Evolutionary conservation across 345 rosid genomes (phyloP).

Genomic region (Citropsis articulata): DNA sequence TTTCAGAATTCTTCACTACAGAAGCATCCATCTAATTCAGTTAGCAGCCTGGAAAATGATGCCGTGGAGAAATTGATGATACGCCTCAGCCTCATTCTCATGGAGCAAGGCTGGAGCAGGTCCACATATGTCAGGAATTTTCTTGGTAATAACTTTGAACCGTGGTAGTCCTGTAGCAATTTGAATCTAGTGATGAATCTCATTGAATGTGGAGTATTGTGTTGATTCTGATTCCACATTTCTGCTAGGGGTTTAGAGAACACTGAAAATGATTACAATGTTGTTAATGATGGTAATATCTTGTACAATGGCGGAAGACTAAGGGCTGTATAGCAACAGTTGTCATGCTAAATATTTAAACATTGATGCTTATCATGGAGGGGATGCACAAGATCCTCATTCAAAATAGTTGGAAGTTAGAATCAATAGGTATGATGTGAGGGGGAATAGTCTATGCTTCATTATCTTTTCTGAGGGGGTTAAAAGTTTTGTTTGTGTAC

Average conservation of each 20-base stretch:
- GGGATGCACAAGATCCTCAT: background rate
- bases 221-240: background rate
- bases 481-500: too few relatives aligned
- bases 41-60: constrained; percentile 44
- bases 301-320: background rate
- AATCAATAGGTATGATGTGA: background rate
- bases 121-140: constrained; percentile 42
- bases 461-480: background rate
- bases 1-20: constrained; percentile 28
- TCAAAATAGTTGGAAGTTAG: background rate
- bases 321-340: too few relatives aligned
- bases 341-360: background rate
- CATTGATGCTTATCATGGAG: background rate
- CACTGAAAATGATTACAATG: background rate
- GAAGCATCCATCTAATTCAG: constrained; percentile 20
- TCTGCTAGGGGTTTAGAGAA: background rate
- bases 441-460: background rate
- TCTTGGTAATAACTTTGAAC: constrained; percentile 53
- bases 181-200: background rate
- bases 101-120: constrained; percentile 62
- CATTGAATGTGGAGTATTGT: background rate
- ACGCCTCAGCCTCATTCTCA: constrained; percentile 54
- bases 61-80: constrained; percentile 47
- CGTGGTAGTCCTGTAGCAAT: constrained; percentile 39
- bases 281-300: too few relatives aligned